Conservation (phyloP, 768 basidiomycete species). For the Lepiota subincarnata region DNA sequence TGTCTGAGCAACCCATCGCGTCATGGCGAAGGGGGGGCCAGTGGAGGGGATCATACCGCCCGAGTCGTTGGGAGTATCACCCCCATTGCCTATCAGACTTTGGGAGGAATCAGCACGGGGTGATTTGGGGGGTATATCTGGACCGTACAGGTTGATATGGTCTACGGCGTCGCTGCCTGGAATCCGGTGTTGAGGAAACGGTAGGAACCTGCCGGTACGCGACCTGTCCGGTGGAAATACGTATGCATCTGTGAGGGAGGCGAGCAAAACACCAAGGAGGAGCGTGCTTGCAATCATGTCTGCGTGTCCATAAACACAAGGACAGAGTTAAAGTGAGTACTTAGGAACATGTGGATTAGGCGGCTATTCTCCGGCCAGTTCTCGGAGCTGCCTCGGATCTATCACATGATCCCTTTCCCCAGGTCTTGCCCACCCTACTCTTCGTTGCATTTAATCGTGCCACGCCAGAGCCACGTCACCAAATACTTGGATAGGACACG, state of each 20-base stretch:
- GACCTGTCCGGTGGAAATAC: constrained; percentile 4
- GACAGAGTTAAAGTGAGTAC: constrained; percentile 17
- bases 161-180: constrained; percentile 25
- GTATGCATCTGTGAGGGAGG: constrained; percentile 3
- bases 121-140: too few relatives aligned
- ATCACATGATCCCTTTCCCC: background rate
- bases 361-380: too few relatives aligned
- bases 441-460: background rate
- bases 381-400: too few relatives aligned
- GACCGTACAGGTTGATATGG: constrained; percentile 26
- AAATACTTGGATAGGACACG: background rate
- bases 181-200: constrained; percentile 4
- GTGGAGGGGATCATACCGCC: constrained; percentile 78
- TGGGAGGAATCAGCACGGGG: background rate
- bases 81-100: constrained; percentile 68
- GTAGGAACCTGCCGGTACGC: constrained; percentile 5
- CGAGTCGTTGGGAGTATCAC: constrained; percentile 62
- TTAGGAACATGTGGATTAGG: too few relatives aligned
- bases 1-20: constrained; percentile 81
- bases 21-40: constrained; percentile 81
- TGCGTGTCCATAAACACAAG: background rate
- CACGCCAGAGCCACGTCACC: constrained; percentile 9
- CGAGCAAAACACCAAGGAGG: background rate
- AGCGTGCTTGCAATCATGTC: constrained; percentile 4
- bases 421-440: background rate